Percentiles rank a stretch among this genome's conserved stretches.
These are phyloP conservation scores for Acorus gramineus DNA, from an alignment of 106 monocot species.

Conservation along the genomic window DNA sequence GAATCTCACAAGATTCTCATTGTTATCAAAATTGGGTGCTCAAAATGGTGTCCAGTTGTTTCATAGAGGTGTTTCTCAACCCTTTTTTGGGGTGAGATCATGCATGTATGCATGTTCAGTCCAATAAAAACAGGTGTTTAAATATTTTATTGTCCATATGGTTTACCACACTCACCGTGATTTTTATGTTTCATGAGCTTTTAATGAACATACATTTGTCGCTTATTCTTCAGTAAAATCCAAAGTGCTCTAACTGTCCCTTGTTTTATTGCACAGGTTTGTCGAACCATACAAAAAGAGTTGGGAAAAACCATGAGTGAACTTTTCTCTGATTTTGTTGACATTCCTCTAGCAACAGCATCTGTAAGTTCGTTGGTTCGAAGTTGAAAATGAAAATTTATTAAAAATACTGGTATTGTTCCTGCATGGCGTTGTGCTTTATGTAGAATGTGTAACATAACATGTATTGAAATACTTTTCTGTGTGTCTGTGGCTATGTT, in stretches of 20 bases:
- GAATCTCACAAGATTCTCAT: too few relatives aligned
- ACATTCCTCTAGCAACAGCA: constrained; percentile 84
- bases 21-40: too few relatives aligned
- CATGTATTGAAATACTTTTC: background rate
- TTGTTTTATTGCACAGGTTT: constrained; percentile 44
- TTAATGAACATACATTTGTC: too few relatives aligned
- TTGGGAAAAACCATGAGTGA: constrained; percentile 55
- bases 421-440: background rate
- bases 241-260: background rate
- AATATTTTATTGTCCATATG: too few relatives aligned
- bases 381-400: background rate
- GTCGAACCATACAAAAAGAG: constrained; percentile 58
- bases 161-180: too few relatives aligned
- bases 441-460: background rate
- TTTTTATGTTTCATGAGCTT: too few relatives aligned
- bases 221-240: too few relatives aligned
- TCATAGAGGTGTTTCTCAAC: too few relatives aligned
- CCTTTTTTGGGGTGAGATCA: too few relatives aligned
- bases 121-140: too few relatives aligned
- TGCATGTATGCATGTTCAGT: too few relatives aligned
- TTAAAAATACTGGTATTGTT: background rate
- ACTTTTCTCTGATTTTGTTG: constrained; percentile 65
- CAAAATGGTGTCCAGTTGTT: too few relatives aligned
- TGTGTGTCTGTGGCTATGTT: background rate
- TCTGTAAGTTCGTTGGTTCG: constrained; percentile 46